Evolutionary conservation across 495 filamentous ascomycete species (phyloP), one percentile per base, ranked within the genome.

Genomic region (Penicillium robsamsonii): DNA sequence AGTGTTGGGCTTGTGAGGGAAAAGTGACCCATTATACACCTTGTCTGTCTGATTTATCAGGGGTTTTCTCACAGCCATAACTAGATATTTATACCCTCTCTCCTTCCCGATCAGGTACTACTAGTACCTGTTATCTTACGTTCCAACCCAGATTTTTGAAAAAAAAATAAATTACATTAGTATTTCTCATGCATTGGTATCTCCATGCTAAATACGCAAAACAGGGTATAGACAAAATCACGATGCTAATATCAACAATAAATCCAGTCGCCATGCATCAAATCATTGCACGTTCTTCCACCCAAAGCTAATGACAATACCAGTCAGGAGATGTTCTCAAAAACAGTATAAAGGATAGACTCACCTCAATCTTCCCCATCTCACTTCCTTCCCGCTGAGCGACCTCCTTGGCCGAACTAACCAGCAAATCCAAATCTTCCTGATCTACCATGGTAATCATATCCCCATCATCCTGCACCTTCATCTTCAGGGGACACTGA

Each of bases 401-500:
- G 54, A 74, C 73, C 53, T 82, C 80, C 68, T 83, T 87, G 30
- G 87, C 85, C 5, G 73, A 76, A 65, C 75, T 76, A 52, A 97
- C 80, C 40, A 88, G 83, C 81, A 96, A 86, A 50, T 97, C 92
- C 60, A 97, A 71, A 79, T 98, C 94, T 65, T 98, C 94, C 72
- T 96, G 89, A 73, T 98, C 94, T 30, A 88, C 91, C 85, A 98
- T 86, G 12, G 91, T 96, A 70, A 98, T 93, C 87, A 96, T 90
- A 66, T 96, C 94, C 7, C 87, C 87, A 59, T 90, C 84, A 68
- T 96, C 92, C 67, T 84, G 86, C 64, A 96, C 85, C 79, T 89
- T 91, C 70, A 96, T 86, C 79, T 89, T 92, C 67, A 93, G 82
- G 45, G 81, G 77, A 37, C 79, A 76, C 49, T 77, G 72, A 50